Base-by-base conservation (phyloP, 768 basidiomycete species). In the Pulveroboletus frians region DNA sequence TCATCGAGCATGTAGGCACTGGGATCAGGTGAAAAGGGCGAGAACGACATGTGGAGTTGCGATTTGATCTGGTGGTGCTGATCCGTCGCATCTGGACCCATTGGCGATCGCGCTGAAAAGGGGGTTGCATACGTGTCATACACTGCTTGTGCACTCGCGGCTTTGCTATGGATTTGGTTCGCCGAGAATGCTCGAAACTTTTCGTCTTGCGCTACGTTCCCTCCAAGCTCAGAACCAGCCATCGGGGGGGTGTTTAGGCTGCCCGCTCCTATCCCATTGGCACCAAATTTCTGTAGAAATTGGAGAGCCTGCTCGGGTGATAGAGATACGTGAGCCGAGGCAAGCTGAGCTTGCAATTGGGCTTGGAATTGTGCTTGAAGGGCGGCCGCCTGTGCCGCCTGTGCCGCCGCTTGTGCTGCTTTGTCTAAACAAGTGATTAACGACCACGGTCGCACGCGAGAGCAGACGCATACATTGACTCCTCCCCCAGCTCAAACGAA, bases 401-500 rank as follows among this genome's bases (percentile, higher is more conserved):
- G 88, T 8, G 88, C 90, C 15, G 90, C 90, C 3, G 90, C 90
- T 64, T 92, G 90, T 5, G 90, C 89, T 15, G 90, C 90, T 74
- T 92, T 92, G 66, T 92, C 90, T 91, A 52, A 26, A 46, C 37
- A 36, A 40, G 34, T 11, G 40, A 43, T 55, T 11, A 57, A 46
- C 53, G 38, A 36, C 15, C 27, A 46, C 21, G 20, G 39, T 32
- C 14, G 9, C 30, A 35, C 18, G 34, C 9, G 29, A 14, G 30
- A 43, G 36, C 3, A 15, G 21, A 41, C 5, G 34, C 43, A 43
- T 56, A 92, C 90, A 92, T 78, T 94, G 92, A 69, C 88, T 91
- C 40, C 92, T 76, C 36, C 93, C 93, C 93, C 93, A 96, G 62
- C 88, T 91, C 54, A 95, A 70, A 31, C 93, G 79, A 56, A 96